Percentiles rank a stretch among this genome's conserved stretches.
These are phyloP conservation scores for Pilobolus umbonatus DNA, from an alignment of 192 early-diverging fungal genomes.

Conservation along the genomic window DNA sequence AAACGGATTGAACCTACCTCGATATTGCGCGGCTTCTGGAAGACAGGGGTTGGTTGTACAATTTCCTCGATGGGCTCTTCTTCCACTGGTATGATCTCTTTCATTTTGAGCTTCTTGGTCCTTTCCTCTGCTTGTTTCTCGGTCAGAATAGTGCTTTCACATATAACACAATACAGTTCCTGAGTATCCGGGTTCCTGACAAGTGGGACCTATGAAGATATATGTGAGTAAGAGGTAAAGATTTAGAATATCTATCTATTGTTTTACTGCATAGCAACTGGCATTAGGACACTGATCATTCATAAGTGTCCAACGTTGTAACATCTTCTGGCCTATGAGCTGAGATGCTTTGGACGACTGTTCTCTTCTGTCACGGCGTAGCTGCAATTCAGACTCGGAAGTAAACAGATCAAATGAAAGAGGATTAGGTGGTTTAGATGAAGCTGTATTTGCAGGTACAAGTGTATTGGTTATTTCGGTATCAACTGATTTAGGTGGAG, in stretches of 20 bases:
- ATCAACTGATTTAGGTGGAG: neutral
- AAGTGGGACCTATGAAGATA: constrained; percentile 20
- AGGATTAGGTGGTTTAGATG: neutral
- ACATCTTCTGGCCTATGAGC: constrained; percentile 50
- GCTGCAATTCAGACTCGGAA: neutral
- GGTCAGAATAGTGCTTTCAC: constrained; percentile 17
- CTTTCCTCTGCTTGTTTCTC: constrained; percentile 1
- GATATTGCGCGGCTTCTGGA: too few species aligned
- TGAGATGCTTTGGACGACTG: constrained; percentile 48
- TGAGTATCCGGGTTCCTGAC: constrained; percentile 26
- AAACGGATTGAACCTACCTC: too few species aligned
- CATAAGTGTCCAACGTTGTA: constrained; percentile 53
- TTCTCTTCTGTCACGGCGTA: constrained; percentile 26
- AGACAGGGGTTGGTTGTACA: neutral
- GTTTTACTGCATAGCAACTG: constrained; percentile 45
- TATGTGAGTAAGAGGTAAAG: neutral
- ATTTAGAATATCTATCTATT: neutral
- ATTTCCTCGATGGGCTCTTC: constrained; percentile 6
- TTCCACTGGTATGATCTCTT: neutral
- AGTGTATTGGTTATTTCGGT: too few species aligned
- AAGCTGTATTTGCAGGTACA: too few species aligned
- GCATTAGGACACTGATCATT: constrained; percentile 52
- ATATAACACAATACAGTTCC: constrained; percentile 33
- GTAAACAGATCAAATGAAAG: neutral
- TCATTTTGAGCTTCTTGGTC: neutral